These are phyloP conservation scores for Hanseniaspora jakobsenii DNA, from an alignment of 805 yeast species.

Conservation along the genomic window DNA sequence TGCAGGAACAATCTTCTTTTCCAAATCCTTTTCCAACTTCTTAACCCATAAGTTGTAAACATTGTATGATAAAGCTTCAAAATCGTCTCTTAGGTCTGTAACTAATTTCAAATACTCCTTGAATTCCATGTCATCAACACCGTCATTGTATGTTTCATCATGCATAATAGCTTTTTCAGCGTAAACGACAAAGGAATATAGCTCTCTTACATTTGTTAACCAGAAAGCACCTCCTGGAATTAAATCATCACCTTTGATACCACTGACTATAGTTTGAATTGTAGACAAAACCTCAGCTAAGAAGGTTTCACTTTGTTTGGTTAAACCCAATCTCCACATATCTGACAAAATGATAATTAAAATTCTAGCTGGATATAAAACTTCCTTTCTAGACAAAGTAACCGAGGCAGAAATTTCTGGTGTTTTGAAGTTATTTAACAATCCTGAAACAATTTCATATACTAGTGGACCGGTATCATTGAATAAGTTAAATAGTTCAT, in stretches of 20 bases:
- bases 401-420: conserved; percentile 81
- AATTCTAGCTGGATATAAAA: conserved; percentile 89
- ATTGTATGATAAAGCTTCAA: conserved; percentile 83
- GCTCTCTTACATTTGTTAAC: conserved; percentile 91
- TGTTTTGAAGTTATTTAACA: conserved; percentile 70
- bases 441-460: conserved; percentile 73
- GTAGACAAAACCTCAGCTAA: conserved; percentile 78
- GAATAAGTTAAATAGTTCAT: conserved; percentile 57
- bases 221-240: conserved; percentile 92
- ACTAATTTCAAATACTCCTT: conserved; percentile 80
- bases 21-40: conserved; percentile 80
- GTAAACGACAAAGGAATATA: conserved; percentile 84
- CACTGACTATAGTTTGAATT: conserved; percentile 71
- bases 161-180: conserved; percentile 87
- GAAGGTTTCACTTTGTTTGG: conserved; percentile 81
- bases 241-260: conserved; percentile 73
- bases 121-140: conserved; percentile 82
- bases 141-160: conserved; percentile 64
- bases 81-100: conserved; percentile 84
- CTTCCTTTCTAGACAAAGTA: conserved; percentile 75
- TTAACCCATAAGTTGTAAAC: conserved; percentile 96
- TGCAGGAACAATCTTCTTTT: conserved; percentile 87
- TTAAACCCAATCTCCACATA: conserved; percentile 95
- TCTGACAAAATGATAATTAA: conserved; percentile 84
- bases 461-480: conserved; percentile 63